Evolutionary conservation across 371 early-diverging fungal species (phyloP).

Genomic region (Apophysomyces ossiformis): DNA sequence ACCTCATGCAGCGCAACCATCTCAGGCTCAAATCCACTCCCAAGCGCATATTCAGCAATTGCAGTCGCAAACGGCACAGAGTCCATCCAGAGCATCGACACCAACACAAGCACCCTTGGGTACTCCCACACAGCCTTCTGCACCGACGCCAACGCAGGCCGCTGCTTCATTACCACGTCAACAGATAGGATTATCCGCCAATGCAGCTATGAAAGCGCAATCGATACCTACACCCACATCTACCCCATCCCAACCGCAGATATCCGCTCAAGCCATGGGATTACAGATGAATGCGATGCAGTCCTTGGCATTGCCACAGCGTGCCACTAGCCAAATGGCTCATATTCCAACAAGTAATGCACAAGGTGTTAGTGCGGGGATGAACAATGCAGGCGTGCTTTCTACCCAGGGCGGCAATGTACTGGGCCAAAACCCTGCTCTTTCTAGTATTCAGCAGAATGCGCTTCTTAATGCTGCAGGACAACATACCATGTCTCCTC

Average conservation of each 20-base stretch:
- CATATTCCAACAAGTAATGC: slow-evolving; percentile 15
- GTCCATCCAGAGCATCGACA: slow-evolving; percentile 44
- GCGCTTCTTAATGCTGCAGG: slow-evolving; percentile 28
- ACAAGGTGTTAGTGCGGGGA: slow-evolving; percentile 20
- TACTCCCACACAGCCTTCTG: slow-evolving; percentile 33
- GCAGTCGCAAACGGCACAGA: slow-evolving; percentile 33
- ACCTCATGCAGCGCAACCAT: slow-evolving; percentile 21
- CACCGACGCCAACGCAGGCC: slow-evolving; percentile 36
- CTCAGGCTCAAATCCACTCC: slow-evolving; percentile 22
- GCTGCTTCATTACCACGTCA: slow-evolving; percentile 31
- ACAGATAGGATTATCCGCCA: background rate
- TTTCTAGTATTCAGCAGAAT: slow-evolving; percentile 26
- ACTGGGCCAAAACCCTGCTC: slow-evolving; percentile 8
- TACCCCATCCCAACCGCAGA: slow-evolving; percentile 13
- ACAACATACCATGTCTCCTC: slow-evolving; percentile 22
- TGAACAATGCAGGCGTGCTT: slow-evolving; percentile 17
- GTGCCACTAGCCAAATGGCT: slow-evolving; percentile 28
- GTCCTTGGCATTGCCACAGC: slow-evolving; percentile 32
- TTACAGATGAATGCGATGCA: slow-evolving; percentile 26
- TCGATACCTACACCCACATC: no score
- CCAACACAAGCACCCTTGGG: slow-evolving; percentile 44
- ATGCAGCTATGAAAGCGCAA: no score
- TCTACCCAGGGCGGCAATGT: slow-evolving; percentile 14
- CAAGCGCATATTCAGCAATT: slow-evolving; percentile 29
- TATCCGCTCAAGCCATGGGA: background rate